A percentile compares a stretch with the other conserved stretches of the same genome.
Evolutionary conservation across 495 filamentous ascomycete genomes (phyloP).

Genomic region (Pyrenula massariospora): DNA sequence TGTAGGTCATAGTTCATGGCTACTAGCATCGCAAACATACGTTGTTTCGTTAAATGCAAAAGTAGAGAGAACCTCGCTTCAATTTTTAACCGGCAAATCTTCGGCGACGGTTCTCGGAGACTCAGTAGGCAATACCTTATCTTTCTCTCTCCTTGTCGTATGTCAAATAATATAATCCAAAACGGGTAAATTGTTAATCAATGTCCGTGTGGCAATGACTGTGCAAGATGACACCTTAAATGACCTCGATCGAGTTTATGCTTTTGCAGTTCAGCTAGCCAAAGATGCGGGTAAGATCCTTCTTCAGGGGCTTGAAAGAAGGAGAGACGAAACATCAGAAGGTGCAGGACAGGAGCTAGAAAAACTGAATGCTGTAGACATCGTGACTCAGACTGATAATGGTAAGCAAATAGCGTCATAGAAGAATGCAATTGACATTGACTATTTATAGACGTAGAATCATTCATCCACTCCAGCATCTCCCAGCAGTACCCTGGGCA

Average conservation of each 20-base stretch:
- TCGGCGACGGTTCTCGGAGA: no score
- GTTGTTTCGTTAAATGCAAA: no score
- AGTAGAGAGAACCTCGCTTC: no score
- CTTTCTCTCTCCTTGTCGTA: no score
- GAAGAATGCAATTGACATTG: no score
- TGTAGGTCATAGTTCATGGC: no score
- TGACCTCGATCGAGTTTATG: constrained; percentile 49
- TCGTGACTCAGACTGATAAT: constrained; percentile 61
- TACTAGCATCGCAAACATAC: no score
- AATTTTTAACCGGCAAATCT: no score
- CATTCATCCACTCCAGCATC: constrained; percentile 47
- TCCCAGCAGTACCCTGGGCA: constrained; percentile 45
- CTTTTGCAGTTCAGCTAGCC: constrained; percentile 52
- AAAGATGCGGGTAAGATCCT: constrained; percentile 51
- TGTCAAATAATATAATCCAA: no score
- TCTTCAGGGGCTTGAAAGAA: constrained; percentile 32
- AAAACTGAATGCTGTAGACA: constrained; percentile 60
- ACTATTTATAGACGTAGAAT: constrained; percentile 58
- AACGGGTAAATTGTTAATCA: no score
- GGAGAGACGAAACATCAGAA: constrained; percentile 1
- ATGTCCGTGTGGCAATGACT: constrained; percentile 1
- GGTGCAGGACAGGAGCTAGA: constrained; percentile 9
- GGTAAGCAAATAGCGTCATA: constrained; percentile 39
- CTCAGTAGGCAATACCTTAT: no score
- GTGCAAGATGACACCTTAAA: constrained; percentile 15